These are phyloP conservation scores for Rhynchospora pubera DNA, from an alignment of 176 grass and related monocot species.

Conservation along the genomic window DNA sequence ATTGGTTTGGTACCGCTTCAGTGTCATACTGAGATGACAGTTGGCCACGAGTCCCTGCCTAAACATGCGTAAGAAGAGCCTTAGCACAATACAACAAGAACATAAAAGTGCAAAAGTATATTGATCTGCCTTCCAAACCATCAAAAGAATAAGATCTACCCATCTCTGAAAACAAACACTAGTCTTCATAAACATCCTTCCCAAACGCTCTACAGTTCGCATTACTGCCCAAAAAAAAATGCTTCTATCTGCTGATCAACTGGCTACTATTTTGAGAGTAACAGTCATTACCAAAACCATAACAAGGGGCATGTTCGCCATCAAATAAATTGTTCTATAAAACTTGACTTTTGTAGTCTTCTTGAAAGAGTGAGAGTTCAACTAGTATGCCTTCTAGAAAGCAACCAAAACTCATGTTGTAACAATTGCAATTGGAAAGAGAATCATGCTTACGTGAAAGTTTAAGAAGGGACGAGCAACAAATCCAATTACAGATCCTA, in stretches of 20 bases:
- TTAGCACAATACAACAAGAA: background rate
- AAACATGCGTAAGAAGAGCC: background rate
- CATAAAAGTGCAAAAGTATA: background rate
- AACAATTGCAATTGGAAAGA: background rate
- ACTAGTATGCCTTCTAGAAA: background rate
- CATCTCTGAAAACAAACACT: background rate
- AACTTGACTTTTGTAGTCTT: background rate
- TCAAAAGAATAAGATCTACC: background rate
- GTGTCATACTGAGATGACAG: constrained; percentile 17
- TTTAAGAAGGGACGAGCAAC: constrained; percentile 19
- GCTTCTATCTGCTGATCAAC: background rate
- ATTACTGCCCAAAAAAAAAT: background rate
- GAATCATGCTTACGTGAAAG: constrained; percentile 16
- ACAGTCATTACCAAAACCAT: background rate
- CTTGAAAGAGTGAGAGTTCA: background rate
- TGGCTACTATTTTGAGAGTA: background rate
- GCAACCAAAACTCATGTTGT: background rate
- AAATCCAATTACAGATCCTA: constrained; percentile 25
- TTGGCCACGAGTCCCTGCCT: constrained; percentile 21
- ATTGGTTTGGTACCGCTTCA: constrained; percentile 27
- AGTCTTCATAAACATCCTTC: background rate
- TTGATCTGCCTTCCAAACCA: background rate
- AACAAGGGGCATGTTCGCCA: too few species aligned
- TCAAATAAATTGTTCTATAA: background rate
- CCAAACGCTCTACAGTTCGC: background rate